A percentile compares a stretch with the other conserved stretches of the same genome.
Conservation (phyloP, 306 rosid species). For the Echinosophora koreensis region DNA sequence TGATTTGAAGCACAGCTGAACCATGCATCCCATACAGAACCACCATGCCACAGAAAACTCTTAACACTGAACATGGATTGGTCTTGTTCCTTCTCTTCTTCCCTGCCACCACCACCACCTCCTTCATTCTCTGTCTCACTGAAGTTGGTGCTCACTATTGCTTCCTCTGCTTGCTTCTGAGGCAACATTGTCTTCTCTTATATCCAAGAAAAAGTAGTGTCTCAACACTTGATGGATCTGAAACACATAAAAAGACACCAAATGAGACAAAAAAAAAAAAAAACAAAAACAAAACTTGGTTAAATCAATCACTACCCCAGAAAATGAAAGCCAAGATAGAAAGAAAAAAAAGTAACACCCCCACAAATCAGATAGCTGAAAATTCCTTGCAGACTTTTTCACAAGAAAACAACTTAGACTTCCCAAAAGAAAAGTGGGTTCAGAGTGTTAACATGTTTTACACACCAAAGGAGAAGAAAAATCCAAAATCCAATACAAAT, state of each 20-base stretch:
- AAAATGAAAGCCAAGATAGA: slow-evolving; percentile 65
- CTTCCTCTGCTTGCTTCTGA: slow-evolving; percentile 90
- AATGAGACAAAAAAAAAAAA: slow-evolving; percentile 56
- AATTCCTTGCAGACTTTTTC: slow-evolving; percentile 42
- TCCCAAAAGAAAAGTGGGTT: slow-evolving; percentile 8
- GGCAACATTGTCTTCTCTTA: slow-evolving; percentile 71
- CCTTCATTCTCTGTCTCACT: slow-evolving; percentile 67
- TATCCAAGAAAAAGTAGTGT: slow-evolving; percentile 44
- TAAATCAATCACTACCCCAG: slow-evolving; percentile 59
- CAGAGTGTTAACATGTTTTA: slow-evolving; percentile 4
- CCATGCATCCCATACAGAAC: slow-evolving; percentile 99
- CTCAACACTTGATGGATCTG: slow-evolving; percentile 66
- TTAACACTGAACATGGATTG: slow-evolving; percentile 65
- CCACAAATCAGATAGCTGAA: slow-evolving; percentile 53
- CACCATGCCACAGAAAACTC: slow-evolving; percentile 92
- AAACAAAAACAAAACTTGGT: slow-evolving; percentile 31
- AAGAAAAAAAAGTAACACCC: neutral
- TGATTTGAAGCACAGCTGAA: slow-evolving; percentile 99
- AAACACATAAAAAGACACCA: slow-evolving; percentile 54
- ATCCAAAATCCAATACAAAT: slow-evolving; percentile 5
- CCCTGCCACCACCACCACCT: slow-evolving; percentile 45
- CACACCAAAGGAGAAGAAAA: slow-evolving; percentile 31
- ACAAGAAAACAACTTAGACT: slow-evolving; percentile 28
- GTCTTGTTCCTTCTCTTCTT: slow-evolving; percentile 47
- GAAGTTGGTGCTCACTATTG: slow-evolving; percentile 69